Base-by-base conservation (phyloP, 805 yeast genomes). In the Gaillardinia entomophila region DNA sequence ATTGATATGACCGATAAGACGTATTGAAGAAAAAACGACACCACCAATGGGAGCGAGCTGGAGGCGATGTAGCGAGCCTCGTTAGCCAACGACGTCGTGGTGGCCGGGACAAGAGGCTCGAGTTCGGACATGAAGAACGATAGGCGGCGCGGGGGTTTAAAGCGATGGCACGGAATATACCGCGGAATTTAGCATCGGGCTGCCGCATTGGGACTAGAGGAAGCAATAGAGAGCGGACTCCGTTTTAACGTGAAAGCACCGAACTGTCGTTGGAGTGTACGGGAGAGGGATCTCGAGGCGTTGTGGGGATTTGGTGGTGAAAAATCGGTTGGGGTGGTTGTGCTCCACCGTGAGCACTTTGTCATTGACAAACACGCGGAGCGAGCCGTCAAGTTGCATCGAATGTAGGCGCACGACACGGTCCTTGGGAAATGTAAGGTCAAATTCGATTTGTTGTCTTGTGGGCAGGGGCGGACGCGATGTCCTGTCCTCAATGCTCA, bases 11-110 rank as follows among this genome's bases (percentile, higher is more conserved):
- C 48, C 6, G 55, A 46, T 31, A 52, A 28, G 6, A 41, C 28
- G 34, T 49, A 51, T 32, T 52, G 57, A 31, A 52, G 46, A 24
- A 50, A 38, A 26, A 52, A 52, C 13, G 57, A 44, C n/a, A 46
- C 38, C 18, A 49, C 49, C 16, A 51, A 28, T 7, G 55, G 57
- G 12, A 41, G 37, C 17, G 51, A 44, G 2, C 52, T 37, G n/a
- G 28, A 31, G 24, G 49, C 24, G 18, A 52, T 36, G 26, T 32
- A 43, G 16, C 29, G 16, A 16, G 40, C 18, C 27, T 45, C 49
- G 8, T 13, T 20, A 16, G 25, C 12, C 6, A 12, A n/a, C 8
- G 34, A 7, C 14, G 22, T n/a, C 8, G 15, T 11, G n/a, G n/a
- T n/a, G n/a, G n/a, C n/a, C n/a, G n/a, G n/a, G n/a, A n/a, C n/a